Evolutionary conservation across 192 early-diverging fungal species (phyloP).

Genomic region (Linderina pennispora): DNA sequence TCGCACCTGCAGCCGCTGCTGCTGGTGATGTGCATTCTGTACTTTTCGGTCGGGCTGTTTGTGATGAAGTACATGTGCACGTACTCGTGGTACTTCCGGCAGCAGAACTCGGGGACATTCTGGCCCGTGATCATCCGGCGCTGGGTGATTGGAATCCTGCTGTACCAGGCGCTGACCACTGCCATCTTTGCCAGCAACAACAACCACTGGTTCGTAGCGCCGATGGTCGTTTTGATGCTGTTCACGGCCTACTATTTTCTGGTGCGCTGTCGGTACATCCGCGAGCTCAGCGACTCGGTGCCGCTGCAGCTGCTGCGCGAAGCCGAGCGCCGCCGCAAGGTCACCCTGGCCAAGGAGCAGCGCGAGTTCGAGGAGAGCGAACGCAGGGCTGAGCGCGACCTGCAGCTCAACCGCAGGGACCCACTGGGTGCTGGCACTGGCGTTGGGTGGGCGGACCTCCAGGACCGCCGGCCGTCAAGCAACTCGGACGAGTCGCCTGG

Average conservation of each 20-base stretch:
- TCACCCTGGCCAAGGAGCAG: constrained; percentile 4
- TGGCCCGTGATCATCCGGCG: constrained; percentile 70
- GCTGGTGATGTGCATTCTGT: constrained; percentile 61
- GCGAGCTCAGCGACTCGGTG: constrained; percentile 14
- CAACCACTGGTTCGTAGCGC: constrained; percentile 42
- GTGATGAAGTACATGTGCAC: constrained; percentile 72
- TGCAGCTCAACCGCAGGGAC: not conserved
- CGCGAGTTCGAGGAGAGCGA: not conserved
- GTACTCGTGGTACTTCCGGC: constrained; percentile 72
- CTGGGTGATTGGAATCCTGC: constrained; percentile 55
- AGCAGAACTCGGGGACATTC: constrained; percentile 57
- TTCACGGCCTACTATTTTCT: constrained; percentile 41
- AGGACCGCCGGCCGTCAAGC: not conserved
- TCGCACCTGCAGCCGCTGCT: constrained; percentile 65
- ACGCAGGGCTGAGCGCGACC: not conserved
- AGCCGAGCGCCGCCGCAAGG: constrained; percentile 30
- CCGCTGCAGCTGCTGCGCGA: constrained; percentile 44
- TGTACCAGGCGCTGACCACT: constrained; percentile 59
- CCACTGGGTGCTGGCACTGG: not conserved
- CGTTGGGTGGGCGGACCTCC: not conserved
- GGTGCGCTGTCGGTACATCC: constrained; percentile 22
- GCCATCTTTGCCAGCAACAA: constrained; percentile 56
- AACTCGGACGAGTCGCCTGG: not conserved
- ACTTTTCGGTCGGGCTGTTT: constrained; percentile 56
- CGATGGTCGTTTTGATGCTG: constrained; percentile 37